These are phyloP conservation scores for Sporothrix pallida DNA, from an alignment of 2,329 filamentous ascomycete species.

Conservation along the genomic window DNA sequence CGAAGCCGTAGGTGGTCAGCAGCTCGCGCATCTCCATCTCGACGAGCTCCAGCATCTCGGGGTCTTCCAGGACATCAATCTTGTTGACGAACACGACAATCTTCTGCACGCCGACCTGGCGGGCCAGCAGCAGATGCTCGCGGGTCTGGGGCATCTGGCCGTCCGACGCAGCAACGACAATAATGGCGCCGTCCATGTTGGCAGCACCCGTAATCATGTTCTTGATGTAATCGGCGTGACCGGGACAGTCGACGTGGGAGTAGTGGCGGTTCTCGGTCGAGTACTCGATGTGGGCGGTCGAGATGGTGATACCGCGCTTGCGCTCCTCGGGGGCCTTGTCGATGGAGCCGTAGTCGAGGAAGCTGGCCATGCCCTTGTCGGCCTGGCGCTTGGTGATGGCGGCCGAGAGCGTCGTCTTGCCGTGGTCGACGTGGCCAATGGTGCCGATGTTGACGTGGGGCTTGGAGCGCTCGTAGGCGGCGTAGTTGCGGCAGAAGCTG, in stretches of 20 bases:
- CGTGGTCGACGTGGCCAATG: slow-evolving; percentile 99
- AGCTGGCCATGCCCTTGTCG: slow-evolving; percentile 90
- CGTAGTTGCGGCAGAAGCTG: slow-evolving; percentile 69
- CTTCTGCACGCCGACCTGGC: slow-evolving; percentile 96
- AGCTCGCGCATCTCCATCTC: slow-evolving; percentile 99
- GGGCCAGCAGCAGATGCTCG: slow-evolving; percentile 96
- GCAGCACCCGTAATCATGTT: slow-evolving; percentile 99
- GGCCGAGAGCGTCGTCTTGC: slow-evolving; percentile 98
- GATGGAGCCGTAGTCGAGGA: slow-evolving; percentile 96
- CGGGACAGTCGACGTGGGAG: slow-evolving; percentile 99
- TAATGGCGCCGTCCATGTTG: slow-evolving; percentile 99
- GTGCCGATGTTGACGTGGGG: slow-evolving; percentile 99
- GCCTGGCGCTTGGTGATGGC: slow-evolving; percentile 98
- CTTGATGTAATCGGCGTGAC: slow-evolving; percentile 99
- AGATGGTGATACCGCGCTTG: slow-evolving; percentile 99
- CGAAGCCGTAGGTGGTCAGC: slow-evolving; percentile 89
- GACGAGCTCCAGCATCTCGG: slow-evolving; percentile 99
- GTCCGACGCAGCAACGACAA: slow-evolving; percentile 96
- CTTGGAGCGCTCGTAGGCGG: slow-evolving; percentile 84
- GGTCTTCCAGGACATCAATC: slow-evolving; percentile 94
- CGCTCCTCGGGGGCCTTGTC: slow-evolving; percentile 99
- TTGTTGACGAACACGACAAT: slow-evolving; percentile 99
- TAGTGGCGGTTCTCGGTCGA: slow-evolving; percentile 93
- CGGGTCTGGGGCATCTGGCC: slow-evolving; percentile 99
- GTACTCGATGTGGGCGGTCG: slow-evolving; percentile 98